phyloP scores from a whole-genome alignment of 1,284 basidiomycete genomes.

The Tylopilus orsonianus region DNA sequence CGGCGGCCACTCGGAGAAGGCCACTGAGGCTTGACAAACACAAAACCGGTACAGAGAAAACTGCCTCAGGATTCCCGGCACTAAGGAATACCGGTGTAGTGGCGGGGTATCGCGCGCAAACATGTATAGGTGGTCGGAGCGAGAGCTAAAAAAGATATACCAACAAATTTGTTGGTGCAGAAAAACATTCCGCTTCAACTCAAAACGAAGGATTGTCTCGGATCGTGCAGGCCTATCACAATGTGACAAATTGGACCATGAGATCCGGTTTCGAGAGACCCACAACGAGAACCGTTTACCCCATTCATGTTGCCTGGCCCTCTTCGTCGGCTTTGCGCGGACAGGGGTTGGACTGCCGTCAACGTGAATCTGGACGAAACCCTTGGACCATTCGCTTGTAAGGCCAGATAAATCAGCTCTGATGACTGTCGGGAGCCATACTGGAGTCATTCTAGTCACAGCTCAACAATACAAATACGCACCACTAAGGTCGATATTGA shows the following conservation, averaged over 20 bases:
- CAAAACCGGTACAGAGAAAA: too few species aligned
- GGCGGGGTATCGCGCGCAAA: too few species aligned
- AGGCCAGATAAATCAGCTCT: slow-evolving; percentile 23
- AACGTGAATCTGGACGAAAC: slow-evolving; percentile 26
- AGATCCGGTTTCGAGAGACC: background rate
- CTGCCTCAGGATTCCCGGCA: too few species aligned
- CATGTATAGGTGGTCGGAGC: too few species aligned
- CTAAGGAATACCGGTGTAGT: too few species aligned
- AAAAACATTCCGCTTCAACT: slow-evolving; percentile 24
- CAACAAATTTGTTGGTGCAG: slow-evolving; percentile 14
- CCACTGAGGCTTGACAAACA: too few species aligned
- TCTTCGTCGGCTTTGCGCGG: slow-evolving; percentile 18
- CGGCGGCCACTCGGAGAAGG: too few species aligned
- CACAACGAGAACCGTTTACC: slow-evolving; percentile 24
- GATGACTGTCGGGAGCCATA: slow-evolving; percentile 15
- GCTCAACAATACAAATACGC: slow-evolving; percentile 2
- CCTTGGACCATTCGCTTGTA: slow-evolving; percentile 25
- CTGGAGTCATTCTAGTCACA: background rate
- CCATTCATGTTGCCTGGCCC: slow-evolving; percentile 21
- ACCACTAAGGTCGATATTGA: slow-evolving; percentile 23
- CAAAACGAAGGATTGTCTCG: slow-evolving; percentile 24
- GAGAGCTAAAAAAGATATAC: too few species aligned
- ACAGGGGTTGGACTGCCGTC: slow-evolving; percentile 13
- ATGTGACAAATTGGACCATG: background rate
- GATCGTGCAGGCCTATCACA: slow-evolving; percentile 12